Conservation (phyloP, 768 basidiomycete species). For the Mycena metata region DNA sequence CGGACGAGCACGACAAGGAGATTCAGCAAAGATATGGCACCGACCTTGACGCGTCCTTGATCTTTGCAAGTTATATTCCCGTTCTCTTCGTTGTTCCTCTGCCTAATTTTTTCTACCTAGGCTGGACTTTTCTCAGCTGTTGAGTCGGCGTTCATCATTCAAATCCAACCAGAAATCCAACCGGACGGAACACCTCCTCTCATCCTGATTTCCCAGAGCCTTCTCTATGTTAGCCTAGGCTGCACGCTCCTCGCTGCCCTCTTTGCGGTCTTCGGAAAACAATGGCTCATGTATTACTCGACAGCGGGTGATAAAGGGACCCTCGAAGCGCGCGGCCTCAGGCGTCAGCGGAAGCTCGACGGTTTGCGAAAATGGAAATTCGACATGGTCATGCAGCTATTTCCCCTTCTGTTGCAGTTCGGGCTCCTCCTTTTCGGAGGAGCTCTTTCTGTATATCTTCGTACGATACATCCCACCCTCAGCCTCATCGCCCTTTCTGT, state of each 20-base stretch:
- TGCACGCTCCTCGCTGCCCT: conserved; percentile 10
- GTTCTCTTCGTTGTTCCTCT: too few species aligned
- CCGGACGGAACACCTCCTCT: not conserved
- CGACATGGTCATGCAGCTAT: not conserved
- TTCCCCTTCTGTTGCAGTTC: not conserved
- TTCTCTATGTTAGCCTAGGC: conserved; percentile 11
- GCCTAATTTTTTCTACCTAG: not conserved
- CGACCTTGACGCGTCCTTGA: not conserved
- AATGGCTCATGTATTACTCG: conserved; percentile 25
- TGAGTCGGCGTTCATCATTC: conserved; percentile 8
- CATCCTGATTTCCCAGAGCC: not conserved
- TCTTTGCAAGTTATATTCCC: conserved; percentile 20
- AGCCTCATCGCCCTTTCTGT: too few species aligned
- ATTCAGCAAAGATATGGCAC: not conserved
- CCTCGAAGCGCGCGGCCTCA: conserved; percentile 6
- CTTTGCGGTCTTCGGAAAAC: conserved; percentile 19
- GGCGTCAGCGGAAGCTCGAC: conserved; percentile 16
- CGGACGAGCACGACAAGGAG: conserved; percentile 9
- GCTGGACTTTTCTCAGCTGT: conserved; percentile 22
- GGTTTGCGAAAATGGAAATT: conserved; percentile 20
- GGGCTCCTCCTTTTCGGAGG: not conserved
- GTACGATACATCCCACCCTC: too few species aligned
- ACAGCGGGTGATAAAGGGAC: conserved; percentile 10
- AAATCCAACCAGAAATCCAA: conserved; percentile 1
- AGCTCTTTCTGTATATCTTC: conserved; percentile 3